A percentile compares a stretch with the other conserved stretches of the same genome.
Evolutionary conservation across 208 protist species (phyloP).

Genomic region (Wallacemonas sp.): DNA sequence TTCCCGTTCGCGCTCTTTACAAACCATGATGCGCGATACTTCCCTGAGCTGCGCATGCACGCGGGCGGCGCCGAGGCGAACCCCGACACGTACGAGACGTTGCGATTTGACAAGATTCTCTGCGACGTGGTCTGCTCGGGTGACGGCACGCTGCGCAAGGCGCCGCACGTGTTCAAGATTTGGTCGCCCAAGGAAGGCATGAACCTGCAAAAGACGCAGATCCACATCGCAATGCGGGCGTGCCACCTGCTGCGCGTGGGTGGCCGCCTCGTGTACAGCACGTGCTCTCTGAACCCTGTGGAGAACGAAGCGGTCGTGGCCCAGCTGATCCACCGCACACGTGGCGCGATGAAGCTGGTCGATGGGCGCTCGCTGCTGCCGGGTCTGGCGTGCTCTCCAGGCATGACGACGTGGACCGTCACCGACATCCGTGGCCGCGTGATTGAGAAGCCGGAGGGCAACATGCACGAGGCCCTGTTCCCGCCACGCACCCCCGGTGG

Average conservation of each 20-base stretch:
- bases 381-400: slow-evolving; percentile 57
- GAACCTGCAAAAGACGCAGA: slow-evolving; percentile 81
- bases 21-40: slow-evolving; percentile 89
- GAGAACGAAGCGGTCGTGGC: slow-evolving; percentile 97
- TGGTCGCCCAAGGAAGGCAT: slow-evolving; percentile 83
- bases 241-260: slow-evolving; percentile 75
- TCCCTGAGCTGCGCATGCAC: slow-evolving; percentile 54
- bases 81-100: slow-evolving; percentile 59
- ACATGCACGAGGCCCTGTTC: slow-evolving; percentile 77
- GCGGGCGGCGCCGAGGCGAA: slow-evolving; percentile 14
- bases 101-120: slow-evolving; percentile 93
- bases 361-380: slow-evolving; percentile 85
- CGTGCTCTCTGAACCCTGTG: slow-evolving; percentile 96
- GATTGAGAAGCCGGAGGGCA: slow-evolving; percentile 31
- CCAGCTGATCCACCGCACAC: slow-evolving; percentile 77
- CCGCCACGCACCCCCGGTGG: slow-evolving; percentile 71
- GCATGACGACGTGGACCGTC: slow-evolving; percentile 88
- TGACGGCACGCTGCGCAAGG: slow-evolving; percentile 92
- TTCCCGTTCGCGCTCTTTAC: slow-evolving; percentile 91
- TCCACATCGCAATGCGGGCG: slow-evolving; percentile 80
- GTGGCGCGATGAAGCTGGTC: slow-evolving; percentile 86
- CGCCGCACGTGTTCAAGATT: slow-evolving; percentile 75
- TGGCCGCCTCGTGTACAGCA: slow-evolving; percentile 96
- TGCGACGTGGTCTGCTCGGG: slow-evolving; percentile 95
- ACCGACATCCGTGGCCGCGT: slow-evolving; percentile 63